These are phyloP conservation scores for Phytophthora melonis DNA, from an alignment of 352 stramenopile species.

Conservation along the genomic window DNA sequence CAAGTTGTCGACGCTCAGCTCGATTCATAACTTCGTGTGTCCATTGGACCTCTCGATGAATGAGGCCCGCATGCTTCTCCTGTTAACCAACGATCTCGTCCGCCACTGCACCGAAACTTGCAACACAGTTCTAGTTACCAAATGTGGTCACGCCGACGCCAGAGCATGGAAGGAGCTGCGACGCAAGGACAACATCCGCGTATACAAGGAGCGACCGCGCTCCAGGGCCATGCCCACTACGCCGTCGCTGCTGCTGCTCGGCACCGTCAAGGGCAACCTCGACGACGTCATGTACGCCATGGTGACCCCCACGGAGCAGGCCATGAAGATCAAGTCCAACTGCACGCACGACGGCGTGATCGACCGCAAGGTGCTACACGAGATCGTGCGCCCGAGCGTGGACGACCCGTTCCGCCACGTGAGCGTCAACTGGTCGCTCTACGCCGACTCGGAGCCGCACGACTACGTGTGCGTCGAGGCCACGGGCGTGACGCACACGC, in stretches of 20 bases:
- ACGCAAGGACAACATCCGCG: conserved; percentile 29
- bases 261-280: conserved; percentile 36
- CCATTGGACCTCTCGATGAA: too few species aligned
- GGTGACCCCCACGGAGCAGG: conserved; percentile 37
- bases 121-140: too few species aligned
- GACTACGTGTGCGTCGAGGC: conserved; percentile 61
- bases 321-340: conserved; percentile 46
- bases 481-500: conserved; percentile 34
- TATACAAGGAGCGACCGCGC: conserved; percentile 35
- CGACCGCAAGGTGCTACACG: conserved; percentile 39
- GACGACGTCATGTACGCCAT: conserved; percentile 57
- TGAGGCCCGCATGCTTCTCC: too few species aligned
- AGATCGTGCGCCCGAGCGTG: conserved; percentile 22
- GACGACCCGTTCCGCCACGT: conserved; percentile 52
- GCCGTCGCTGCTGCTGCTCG: conserved; percentile 39
- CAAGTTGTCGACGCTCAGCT: too few species aligned
- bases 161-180: conserved; percentile 39
- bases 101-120: too few species aligned
- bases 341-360: conserved; percentile 46
- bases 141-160: conserved; percentile 16
- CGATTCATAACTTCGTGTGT: too few species aligned
- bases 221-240: conserved; percentile 13
- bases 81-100: too few species aligned
- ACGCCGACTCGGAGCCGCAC: conserved; percentile 35
- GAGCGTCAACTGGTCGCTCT: conserved; percentile 51